Base-by-base conservation (phyloP, 1,284 basidiomycete genomes). In the Moesziomyces parantarcticus region DNA sequence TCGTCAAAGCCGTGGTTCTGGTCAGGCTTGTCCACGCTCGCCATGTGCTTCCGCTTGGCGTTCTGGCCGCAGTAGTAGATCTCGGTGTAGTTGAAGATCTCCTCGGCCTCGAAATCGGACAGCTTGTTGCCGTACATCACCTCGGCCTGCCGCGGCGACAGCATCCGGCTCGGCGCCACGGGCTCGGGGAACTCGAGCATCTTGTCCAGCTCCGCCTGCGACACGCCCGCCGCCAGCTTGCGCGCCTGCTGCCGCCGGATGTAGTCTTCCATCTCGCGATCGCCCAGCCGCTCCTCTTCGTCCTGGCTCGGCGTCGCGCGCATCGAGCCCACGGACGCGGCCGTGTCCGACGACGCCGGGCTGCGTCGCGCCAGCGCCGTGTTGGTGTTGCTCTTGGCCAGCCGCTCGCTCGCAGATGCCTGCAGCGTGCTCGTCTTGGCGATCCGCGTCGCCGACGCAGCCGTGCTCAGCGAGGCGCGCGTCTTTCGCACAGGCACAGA, bases 1-100 rank as follows among this genome's bases (percentile, higher is more conserved):
- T 99, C 97, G 83, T 99, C 97, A 80, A 96, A 99, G 34, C 97
- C 93, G 80, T 92, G 90, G 84, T 99, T 99, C 84, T 95, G 96
- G 18, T 89, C 88, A 2, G 91, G 85, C 73, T 89, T 88, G 51
- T 93, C 91, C 58, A 88, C 88, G 29, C 58, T 59, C 8, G 79
- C 76, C 43, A 64, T 70, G 49, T 75, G 72, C 55, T 83, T 82
- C 46, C 78, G 65, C n/a, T 63, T 68, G 18, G 78, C 71, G 44
- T 76, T 71, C 44, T 75, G 70, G 32, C 96, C 96, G 58, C 91
- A 87, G 81, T 88, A 97, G 85, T 93, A 98, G 45, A 98, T 90
- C 29, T 89, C 87, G 22, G 91, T 88, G 84, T 90, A 96, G 72
- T 97, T 93, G 57, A 92, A 88, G 67, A 99, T 91, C 85, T 99